Base-by-base conservation (phyloP, 805 yeast species). In the Candida namnaoensis region DNA sequence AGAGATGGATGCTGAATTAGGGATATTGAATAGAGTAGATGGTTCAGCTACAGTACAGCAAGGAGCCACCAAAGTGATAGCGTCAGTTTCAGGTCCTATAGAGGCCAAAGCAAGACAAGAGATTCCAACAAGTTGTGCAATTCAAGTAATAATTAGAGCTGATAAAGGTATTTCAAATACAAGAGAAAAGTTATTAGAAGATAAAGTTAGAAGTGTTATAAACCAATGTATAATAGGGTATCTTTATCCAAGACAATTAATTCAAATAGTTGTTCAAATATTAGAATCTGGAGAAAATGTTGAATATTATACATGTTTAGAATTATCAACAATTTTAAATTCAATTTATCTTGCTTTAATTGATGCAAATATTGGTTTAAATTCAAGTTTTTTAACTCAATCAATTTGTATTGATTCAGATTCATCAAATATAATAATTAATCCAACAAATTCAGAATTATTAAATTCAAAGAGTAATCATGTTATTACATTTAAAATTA, bases 31-130 rank as follows among this genome's bases (percentile, higher is more conserved):
- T 41, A 73, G 78, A 47, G 91, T 82, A 2, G 96, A 88, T 58
- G 97, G 97, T 1, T 85, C 95, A 1, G 80, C 91, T 1, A 72
- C 72, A 24, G 66, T 80, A 43, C 56, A 62, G 13, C 57, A 64
- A n/a, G 76, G 73, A 2, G 58, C 59, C 14, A 76, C 83, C 1
- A 74, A 74, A 43, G 79, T 84, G 3, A 62, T 90, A 3, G 77
- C 82, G 36, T 79, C 96, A 0, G 90, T 91, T 1, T 74, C 90
- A 1, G 99, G 99, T 0, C 99, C 99, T 0, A 73, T 91, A 28
- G 97, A 91, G 53, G 80, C 87, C 10, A 82, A 81, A 57, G 62
- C 77, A 12, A 74, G 91, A 50, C 95, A 88, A 56, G 98, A 91
- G 57, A 60, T 80, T 32, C 96, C 97, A 10, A 80, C 84, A 13